Evolutionary conservation across 2,329 filamentous ascomycete genomes (phyloP).

Genomic region (Diaporthe humulicola): DNA sequence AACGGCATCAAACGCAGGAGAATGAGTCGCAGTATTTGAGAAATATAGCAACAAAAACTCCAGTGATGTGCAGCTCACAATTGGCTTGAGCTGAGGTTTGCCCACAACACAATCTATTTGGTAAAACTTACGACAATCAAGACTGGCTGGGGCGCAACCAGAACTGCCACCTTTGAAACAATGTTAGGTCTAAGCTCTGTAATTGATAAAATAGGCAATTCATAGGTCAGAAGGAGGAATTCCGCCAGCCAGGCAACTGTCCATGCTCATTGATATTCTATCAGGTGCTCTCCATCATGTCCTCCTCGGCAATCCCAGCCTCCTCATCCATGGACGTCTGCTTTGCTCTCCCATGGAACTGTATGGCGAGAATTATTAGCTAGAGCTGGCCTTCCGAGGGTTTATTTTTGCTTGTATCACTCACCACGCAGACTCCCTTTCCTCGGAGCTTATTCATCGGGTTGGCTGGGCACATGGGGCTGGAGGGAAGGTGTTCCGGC

Average conservation of each 20-base stretch:
- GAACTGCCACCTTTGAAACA: no score
- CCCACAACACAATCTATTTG: background rate
- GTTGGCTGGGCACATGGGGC: slow-evolving; percentile 66
- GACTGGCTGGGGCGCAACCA: background rate
- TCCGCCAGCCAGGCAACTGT: background rate
- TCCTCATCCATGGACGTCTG: background rate
- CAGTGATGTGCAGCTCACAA: background rate
- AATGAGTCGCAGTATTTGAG: background rate
- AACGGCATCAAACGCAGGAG: background rate
- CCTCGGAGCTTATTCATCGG: slow-evolving; percentile 58
- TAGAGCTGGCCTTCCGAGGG: background rate
- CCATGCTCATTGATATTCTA: background rate
- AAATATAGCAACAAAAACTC: background rate
- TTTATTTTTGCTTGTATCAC: slow-evolving; percentile 3
- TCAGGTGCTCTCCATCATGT: background rate
- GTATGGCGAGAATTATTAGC: background rate
- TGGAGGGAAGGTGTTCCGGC: slow-evolving; percentile 64
- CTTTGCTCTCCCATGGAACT: slow-evolving; percentile 42
- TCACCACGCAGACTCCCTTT: slow-evolving; percentile 60
- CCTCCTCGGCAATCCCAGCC: background rate
- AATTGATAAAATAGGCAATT: background rate
- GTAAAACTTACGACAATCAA: background rate
- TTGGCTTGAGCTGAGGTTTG: background rate
- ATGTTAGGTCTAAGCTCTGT: background rate
- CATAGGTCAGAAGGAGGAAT: background rate